Conservation (phyloP, 2,329 filamentous ascomycete species). For the Metarhizium album region DNA sequence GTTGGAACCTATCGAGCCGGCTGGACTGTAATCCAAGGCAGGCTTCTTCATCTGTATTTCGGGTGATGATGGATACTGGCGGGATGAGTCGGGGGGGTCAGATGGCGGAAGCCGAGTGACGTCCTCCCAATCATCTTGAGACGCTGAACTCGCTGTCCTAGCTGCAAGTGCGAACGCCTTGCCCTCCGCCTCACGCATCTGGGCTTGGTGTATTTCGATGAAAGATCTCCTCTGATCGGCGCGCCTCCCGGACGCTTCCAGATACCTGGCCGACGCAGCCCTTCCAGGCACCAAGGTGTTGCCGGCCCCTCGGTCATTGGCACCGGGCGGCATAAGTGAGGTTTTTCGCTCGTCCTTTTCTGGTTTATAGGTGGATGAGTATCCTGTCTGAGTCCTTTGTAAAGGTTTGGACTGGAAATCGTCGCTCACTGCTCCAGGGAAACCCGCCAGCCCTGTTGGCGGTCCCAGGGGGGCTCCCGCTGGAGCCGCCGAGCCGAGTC, state of each 20-base stretch:
- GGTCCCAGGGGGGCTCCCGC: neutral
- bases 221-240: slow-evolving; percentile 47
- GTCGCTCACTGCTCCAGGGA: slow-evolving; percentile 15
- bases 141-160: slow-evolving; percentile 22
- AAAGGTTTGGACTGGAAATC: slow-evolving; percentile 44
- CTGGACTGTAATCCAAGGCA: slow-evolving; percentile 30
- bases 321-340: neutral
- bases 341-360: slow-evolving; percentile 6
- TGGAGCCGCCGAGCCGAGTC: neutral
- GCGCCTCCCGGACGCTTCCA: slow-evolving; percentile 28
- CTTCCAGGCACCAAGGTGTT: slow-evolving; percentile 22
- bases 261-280: slow-evolving; percentile 28
- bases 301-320: neutral
- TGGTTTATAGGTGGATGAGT: slow-evolving; percentile 23
- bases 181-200: slow-evolving; percentile 52
- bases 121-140: slow-evolving; percentile 23
- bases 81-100: slow-evolving; percentile 17
- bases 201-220: slow-evolving; percentile 46
- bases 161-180: slow-evolving; percentile 44
- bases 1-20: slow-evolving; percentile 24
- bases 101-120: slow-evolving; percentile 9
- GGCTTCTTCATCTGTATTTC: slow-evolving; percentile 15
- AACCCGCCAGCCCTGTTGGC: neutral
- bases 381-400: slow-evolving; percentile 48
- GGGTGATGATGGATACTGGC: slow-evolving; percentile 17